A percentile compares a stretch with the other conserved stretches of the same genome.
phyloP scores from a whole-genome alignment of 139 green algal genomes.

The Tetradesmus lagerheimii region DNA sequence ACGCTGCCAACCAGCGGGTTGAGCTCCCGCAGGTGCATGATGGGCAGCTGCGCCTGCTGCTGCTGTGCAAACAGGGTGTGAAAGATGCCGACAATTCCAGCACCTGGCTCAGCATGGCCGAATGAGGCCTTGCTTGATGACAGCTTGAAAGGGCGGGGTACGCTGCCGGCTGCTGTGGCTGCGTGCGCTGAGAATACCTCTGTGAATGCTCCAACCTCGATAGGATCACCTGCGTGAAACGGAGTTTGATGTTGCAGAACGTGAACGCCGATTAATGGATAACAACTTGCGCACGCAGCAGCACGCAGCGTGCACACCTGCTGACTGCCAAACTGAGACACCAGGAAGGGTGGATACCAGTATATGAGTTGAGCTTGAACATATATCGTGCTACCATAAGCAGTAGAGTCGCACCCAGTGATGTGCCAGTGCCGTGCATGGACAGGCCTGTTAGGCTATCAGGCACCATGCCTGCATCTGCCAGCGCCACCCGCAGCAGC shows the following conservation, averaged over 20 bases:
- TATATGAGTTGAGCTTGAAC: too few relatives aligned
- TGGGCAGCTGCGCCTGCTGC: slow-evolving; percentile 45
- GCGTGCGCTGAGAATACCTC: slow-evolving; percentile 47
- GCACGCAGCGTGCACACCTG: background rate
- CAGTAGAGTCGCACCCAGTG: slow-evolving; percentile 77
- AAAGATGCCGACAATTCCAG: slow-evolving; percentile 77
- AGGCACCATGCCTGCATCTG: slow-evolving; percentile 6
- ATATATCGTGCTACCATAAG: background rate
- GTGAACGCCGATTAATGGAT: too few relatives aligned
- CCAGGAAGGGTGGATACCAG: too few relatives aligned
- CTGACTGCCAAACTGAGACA: background rate
- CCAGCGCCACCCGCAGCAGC: slow-evolving; percentile 71
- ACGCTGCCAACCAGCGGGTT: slow-evolving; percentile 63
- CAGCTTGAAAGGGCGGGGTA: background rate
- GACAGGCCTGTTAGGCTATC: slow-evolving; percentile 39
- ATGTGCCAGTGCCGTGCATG: slow-evolving; percentile 79
- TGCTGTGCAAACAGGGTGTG: slow-evolving; percentile 53
- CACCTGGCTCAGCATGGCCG: slow-evolving; percentile 83
- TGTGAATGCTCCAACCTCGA: slow-evolving; percentile 84
- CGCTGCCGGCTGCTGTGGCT: slow-evolving; percentile 54
- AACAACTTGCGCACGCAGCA: background rate
- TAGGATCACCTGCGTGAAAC: slow-evolving; percentile 81
- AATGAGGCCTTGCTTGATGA: slow-evolving; percentile 52
- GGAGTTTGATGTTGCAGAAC: too few relatives aligned
- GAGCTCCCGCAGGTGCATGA: slow-evolving; percentile 76